phyloP scores from a whole-genome alignment of 2,329 filamentous ascomycete species.

The Aspergillus sp. region DNA sequence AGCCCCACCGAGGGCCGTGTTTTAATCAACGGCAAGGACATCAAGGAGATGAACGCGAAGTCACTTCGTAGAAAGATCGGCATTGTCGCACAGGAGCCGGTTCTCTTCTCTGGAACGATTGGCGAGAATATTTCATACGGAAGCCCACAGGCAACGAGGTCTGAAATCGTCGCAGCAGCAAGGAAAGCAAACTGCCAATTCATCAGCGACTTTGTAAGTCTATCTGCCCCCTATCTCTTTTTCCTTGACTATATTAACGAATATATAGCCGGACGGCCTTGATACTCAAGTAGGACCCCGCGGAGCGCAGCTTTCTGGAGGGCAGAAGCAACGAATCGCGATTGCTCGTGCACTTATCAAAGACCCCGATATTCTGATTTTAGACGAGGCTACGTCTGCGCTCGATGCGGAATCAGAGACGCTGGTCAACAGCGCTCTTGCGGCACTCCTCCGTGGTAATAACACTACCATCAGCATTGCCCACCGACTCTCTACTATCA shows the following conservation, averaged over 20 bases:
- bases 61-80: constrained; percentile 89
- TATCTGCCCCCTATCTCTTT: not conserved
- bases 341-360: constrained; percentile 94
- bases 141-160: constrained; percentile 71
- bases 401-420: constrained; percentile 97
- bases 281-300: constrained; percentile 91
- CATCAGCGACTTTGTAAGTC: constrained; percentile 80
- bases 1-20: constrained; percentile 75
- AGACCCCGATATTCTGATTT: constrained; percentile 91
- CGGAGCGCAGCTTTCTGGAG: constrained; percentile 90
- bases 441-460: constrained; percentile 74
- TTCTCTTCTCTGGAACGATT: constrained; percentile 79
- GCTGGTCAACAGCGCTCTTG: constrained; percentile 87
- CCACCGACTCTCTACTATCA: constrained; percentile 93
- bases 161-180: constrained; percentile 83
- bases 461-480: constrained; percentile 98
- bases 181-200: constrained; percentile 94
- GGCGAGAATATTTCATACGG: constrained; percentile 89
- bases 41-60: constrained; percentile 86
- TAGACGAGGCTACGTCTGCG: constrained; percentile 94
- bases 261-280: constrained; percentile 73
- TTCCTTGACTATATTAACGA: constrained; percentile 5
- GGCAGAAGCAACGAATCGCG: constrained; percentile 96
- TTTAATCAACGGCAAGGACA: constrained; percentile 79
- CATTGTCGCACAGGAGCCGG: constrained; percentile 92